Evolutionary conservation across 1,139 yeast genomes (phyloP), one percentile per base, ranked within the genome.

Genomic region (Yamadazyma membranifaciens): DNA sequence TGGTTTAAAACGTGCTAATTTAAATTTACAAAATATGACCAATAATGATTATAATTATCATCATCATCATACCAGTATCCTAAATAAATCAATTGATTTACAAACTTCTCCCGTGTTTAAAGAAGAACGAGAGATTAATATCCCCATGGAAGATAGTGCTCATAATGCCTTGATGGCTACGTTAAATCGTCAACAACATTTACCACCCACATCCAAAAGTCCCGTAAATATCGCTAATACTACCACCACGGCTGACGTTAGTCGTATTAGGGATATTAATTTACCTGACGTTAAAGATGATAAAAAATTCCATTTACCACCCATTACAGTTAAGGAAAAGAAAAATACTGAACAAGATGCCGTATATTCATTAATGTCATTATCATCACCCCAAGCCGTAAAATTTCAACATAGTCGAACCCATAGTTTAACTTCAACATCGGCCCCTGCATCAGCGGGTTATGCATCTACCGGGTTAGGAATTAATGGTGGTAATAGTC

Each of bases 121-220:
- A 17, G 52, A 49, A 25, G 38, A 45, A 31, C 40, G 49, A 30
- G 37, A 43, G 15, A 45, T 51, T 7, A 39, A 39, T 40, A 49
- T 65, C 5, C 69, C 68, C 2, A 54, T 59, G 10, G 75, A 68
- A 44, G 53, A 66, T 12, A 67, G 73, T 49, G 76, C 76, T 6
- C 76, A 70, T 42, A 62, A 61, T 45, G 77, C 76, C 3, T 57
- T 71, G 35, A 54, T 68, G 48, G 74, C 75, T 1, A 72, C 76
- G 13, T 29, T 40, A 14, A 40, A 37, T 34, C 26, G 43, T 10
- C 67, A 62, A 14, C 29, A 28, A 12, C n/a, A 6, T 16, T 32
- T 22, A 12, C 35, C 11, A 15, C 6, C 6, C 5, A 9, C 17
- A 12, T 9, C 24, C 12, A 14, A 39, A 12, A 27, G 31, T 38